These are phyloP conservation scores for Lathyrus aphaca DNA, from an alignment of 306 rosid genomes.

Conservation along the genomic window DNA sequence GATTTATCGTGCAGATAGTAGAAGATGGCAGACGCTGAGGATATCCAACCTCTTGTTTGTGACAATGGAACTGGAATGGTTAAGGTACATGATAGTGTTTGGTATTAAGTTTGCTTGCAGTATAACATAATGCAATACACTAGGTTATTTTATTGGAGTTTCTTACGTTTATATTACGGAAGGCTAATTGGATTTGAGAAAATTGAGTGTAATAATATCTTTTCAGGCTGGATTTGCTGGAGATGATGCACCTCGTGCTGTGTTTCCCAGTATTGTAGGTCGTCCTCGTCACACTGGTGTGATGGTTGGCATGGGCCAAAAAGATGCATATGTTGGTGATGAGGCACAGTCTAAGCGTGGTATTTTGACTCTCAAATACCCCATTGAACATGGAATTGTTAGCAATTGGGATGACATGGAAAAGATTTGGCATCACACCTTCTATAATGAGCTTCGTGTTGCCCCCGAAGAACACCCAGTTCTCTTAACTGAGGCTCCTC, in stretches of 20 bases:
- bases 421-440: constrained; percentile 99
- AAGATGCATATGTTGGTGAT: constrained; percentile 99
- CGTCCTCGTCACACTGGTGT: constrained; percentile 99
- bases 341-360: constrained; percentile 99
- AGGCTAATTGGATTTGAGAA: constrained; percentile 13
- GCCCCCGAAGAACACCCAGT: constrained; percentile 99
- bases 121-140: neutral
- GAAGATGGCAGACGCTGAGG: constrained; percentile 97
- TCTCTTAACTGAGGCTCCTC: constrained; percentile 97
- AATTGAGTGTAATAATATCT: constrained; percentile 18
- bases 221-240: constrained; percentile 98
- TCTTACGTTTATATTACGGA: constrained; percentile 7
- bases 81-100: constrained; percentile 55
- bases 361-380: constrained; percentile 90
- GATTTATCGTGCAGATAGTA: constrained; percentile 43
- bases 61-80: constrained; percentile 99
- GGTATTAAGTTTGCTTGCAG: neutral
- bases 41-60: constrained; percentile 98
- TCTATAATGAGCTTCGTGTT: constrained; percentile 97
- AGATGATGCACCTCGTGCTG: constrained; percentile 99
- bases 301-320: constrained; percentile 99
- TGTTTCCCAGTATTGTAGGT: constrained; percentile 97
- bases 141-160: constrained; percentile 20
- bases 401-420: constrained; percentile 99
- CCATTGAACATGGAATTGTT: constrained; percentile 98